Conservation (phyloP, 305 asterid genomes). For the Fraxinus paxiana region DNA sequence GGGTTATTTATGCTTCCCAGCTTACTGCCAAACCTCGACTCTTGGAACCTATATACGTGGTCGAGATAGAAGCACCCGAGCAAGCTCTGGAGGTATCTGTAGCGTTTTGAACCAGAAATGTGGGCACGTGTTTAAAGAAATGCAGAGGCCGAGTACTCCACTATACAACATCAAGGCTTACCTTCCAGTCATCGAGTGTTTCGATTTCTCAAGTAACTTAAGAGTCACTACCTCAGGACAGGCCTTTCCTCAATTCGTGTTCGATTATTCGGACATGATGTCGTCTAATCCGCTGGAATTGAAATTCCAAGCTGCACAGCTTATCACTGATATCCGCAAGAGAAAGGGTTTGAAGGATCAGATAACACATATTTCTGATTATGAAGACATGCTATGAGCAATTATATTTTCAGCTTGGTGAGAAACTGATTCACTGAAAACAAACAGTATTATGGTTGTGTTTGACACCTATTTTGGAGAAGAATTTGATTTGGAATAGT, state of each 20-base stretch:
- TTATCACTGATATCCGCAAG: conserved; percentile 18
- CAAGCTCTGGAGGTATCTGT: conserved; percentile 19
- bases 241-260: conserved; percentile 26
- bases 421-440: not conserved
- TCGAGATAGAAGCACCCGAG: conserved; percentile 27
- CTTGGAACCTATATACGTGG: conserved; percentile 25
- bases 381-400: conserved; percentile 21
- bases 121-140: not conserved
- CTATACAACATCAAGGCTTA: conserved; percentile 29
- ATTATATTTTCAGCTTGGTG: not conserved
- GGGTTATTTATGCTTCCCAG: not conserved
- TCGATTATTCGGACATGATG: conserved; percentile 28
- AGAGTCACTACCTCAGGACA: conserved; percentile 25
- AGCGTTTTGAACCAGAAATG: not conserved
- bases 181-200: conserved; percentile 20
- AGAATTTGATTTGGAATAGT: too few species aligned
- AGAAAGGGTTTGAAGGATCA: conserved; percentile 27
- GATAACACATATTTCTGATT: conserved; percentile 21
- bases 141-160: not conserved
- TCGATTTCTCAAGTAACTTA: conserved; percentile 15
- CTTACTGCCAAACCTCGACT: conserved; percentile 15
- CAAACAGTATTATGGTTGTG: not conserved
- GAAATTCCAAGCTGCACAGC: conserved; percentile 15
- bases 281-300: conserved; percentile 13
- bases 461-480: too few species aligned